Evolutionary conservation across 2,329 filamentous ascomycete genomes (phyloP), one percentile per base, ranked within the genome.

Genomic region (Gliomastix tumulicola): DNA sequence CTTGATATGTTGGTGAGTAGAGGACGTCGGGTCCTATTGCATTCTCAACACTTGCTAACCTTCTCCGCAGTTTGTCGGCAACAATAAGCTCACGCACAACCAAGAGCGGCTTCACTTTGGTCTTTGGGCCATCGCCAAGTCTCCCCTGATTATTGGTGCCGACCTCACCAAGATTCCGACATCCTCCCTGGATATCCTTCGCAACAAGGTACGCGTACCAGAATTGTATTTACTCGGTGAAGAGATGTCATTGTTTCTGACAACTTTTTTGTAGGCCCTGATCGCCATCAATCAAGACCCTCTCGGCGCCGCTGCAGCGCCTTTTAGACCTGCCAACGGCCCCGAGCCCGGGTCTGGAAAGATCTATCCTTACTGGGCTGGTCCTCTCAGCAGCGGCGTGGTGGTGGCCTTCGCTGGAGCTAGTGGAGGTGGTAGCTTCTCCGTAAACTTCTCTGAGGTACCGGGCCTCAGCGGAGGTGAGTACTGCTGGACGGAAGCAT

Each of bases 341-440:
- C 52, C 18, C 52, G 66, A 41, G 60, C 70, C 49, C 48, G 59
- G 41, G 35, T 58, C 8, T 55, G 65, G 65, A 48, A 59, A 32
- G 56, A 58, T 41, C 45, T 68, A 44, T 44, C 66, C 32, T 37
- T 71, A 47, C 62, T 71, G 47, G 65, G 63, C 37, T 49, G 65
- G 40, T 34, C 54, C 40, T 43, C 57, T 50, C 7, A 54, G 50
- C 21, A 55, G 56, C 10, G 57, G 65, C 16, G 49, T 54, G 2
- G 50, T 51, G 2, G 49, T 60, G n/a, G 58, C 56, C n/a, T 44
- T 71, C 5, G 49, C 50, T 2, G 60, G 66, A 1, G 45, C 63
- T 9, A 59, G 50, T 34, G 63, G 61, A 36, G 55, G 51, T 35
- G 54, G 61, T 10, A 57, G 60, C n/a, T 53, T 68, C 19, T 56